Evolutionary conservation across 352 stramenopile species (phyloP), one percentile per base, ranked within the genome.

Genomic region (Phytopythium sindhum): DNA sequence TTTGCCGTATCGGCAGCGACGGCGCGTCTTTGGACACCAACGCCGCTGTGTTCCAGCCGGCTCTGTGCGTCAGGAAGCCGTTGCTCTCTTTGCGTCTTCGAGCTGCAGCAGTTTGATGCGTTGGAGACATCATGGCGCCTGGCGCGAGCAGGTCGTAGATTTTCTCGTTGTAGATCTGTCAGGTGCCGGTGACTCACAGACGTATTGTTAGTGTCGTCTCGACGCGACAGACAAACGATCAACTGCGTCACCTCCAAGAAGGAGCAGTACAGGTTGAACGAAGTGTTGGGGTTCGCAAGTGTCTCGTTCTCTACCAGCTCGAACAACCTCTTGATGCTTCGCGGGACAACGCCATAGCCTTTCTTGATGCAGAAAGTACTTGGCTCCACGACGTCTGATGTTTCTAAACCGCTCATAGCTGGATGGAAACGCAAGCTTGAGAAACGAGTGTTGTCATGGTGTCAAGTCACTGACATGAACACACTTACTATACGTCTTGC

Each of bases 121-220:
- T 15, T 9, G 35, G 12, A 23, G 54, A 48, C 24, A 11, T 12
- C 7, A 48, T 17, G 17, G 48, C 44, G 11, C 79, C 73, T 17
- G 65, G 58, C 2, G 77, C 75, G 6, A 92, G 64, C 33, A 93
- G 78, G 57, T 93, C 81, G 55, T 85, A 93, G 44, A 93, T 88
- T 48, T 81, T 87, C 50, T 93, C 84, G 57, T 91, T 91, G 74
- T 88, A 87, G 35, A 93, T 91, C 84, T 91, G 51, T 3, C 19
- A 44, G 19, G 2, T 14, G 3, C 26, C 50, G 26, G 10, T 23
- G 57, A 24, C 26, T 28, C n/a, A 17, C 24, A 26, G 1, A 4
- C 17, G 9, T 2, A 26, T n/a, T 50, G 42, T 50, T 15, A 50
- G 42, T 26, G 42, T 39, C 4, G n/a, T 17, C 8, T 41, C 28